These are phyloP conservation scores for Kwoniella sp. DNA, from an alignment of 768 basidiomycete genomes.

Conservation along the genomic window DNA sequence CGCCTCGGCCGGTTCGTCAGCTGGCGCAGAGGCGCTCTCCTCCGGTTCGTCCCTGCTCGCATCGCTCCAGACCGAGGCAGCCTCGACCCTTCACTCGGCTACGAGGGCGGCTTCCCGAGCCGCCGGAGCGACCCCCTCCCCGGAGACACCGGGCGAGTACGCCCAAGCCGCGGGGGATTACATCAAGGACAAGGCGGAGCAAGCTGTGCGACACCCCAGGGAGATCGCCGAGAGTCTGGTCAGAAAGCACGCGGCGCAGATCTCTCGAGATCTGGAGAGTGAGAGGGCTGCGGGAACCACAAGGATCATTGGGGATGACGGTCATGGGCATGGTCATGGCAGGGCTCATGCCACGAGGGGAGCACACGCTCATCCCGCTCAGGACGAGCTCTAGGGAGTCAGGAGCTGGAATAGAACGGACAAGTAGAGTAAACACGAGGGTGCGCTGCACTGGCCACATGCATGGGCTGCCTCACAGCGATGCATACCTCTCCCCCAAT, in stretches of 20 bases:
- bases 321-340: conserved; percentile 10
- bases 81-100: conserved; percentile 8
- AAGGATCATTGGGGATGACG: conserved; percentile 7
- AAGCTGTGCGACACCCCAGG: conserved; percentile 5
- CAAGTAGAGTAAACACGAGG: too few relatives aligned
- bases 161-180: not conserved
- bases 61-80: conserved; percentile 4
- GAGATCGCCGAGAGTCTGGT: conserved; percentile 19
- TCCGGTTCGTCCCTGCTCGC: conserved; percentile 20
- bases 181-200: conserved; percentile 3
- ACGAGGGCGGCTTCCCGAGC: conserved; percentile 15
- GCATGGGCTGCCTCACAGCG: too few relatives aligned
- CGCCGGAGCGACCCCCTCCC: conserved; percentile 17
- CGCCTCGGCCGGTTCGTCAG: conserved; percentile 16
- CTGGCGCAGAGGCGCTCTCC: conserved; percentile 15
- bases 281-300: conserved; percentile 7
- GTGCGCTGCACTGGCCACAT: too few relatives aligned
- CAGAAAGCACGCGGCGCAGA: conserved; percentile 13
- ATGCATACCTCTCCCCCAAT: too few relatives aligned
- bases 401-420: too few relatives aligned
- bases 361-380: conserved; percentile 1
- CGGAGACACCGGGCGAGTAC: conserved; percentile 20
- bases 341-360: not conserved
- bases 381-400: conserved; percentile 7
- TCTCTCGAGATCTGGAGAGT: conserved; percentile 5